phyloP scores from a whole-genome alignment of 2,329 filamentous ascomycete genomes.

The Penicillium sp. region DNA sequence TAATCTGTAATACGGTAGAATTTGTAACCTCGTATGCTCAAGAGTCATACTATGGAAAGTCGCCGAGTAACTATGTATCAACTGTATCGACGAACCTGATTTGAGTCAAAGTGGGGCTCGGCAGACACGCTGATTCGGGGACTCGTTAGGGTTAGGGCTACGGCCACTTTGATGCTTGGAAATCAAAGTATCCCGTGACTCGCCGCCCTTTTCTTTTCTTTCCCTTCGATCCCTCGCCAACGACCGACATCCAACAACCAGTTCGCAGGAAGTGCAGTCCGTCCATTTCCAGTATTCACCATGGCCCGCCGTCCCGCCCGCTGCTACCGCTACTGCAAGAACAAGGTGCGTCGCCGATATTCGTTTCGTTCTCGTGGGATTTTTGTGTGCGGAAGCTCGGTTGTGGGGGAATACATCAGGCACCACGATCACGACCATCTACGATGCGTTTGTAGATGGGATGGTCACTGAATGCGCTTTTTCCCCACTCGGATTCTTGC shows the following conservation, averaged over 20 bases:
- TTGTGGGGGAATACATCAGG: slow-evolving; percentile 27
- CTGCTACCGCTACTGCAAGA: slow-evolving; percentile 99
- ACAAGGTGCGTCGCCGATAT: slow-evolving; percentile 71
- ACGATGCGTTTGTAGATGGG: neutral
- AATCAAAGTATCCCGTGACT: slow-evolving; percentile 38
- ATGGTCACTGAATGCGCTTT: neutral
- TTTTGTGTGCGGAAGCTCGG: slow-evolving; percentile 29
- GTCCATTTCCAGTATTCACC: slow-evolving; percentile 61
- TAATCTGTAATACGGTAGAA: neutral
- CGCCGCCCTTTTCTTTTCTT: slow-evolving; percentile 25
- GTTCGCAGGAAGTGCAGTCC: slow-evolving; percentile 48
- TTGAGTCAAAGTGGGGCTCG: slow-evolving; percentile 1
- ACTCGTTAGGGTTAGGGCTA: slow-evolving; percentile 41
- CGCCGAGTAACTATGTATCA: neutral
- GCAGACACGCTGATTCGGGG: slow-evolving; percentile 23
- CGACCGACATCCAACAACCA: slow-evolving; percentile 35
- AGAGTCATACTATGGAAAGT: neutral
- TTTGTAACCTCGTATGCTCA: neutral
- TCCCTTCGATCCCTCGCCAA: slow-evolving; percentile 34
- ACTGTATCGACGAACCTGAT: neutral
- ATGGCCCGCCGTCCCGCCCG: slow-evolving; percentile 99
- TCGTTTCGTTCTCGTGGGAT: slow-evolving; percentile 15
- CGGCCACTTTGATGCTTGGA: slow-evolving; percentile 43
- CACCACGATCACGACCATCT: slow-evolving; percentile 1
- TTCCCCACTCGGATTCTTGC: neutral